Percentiles rank a stretch among this genome's conserved stretches.
Conservation (phyloP, 2,329 filamentous ascomycete species). For the Talaromyces sp. region DNA sequence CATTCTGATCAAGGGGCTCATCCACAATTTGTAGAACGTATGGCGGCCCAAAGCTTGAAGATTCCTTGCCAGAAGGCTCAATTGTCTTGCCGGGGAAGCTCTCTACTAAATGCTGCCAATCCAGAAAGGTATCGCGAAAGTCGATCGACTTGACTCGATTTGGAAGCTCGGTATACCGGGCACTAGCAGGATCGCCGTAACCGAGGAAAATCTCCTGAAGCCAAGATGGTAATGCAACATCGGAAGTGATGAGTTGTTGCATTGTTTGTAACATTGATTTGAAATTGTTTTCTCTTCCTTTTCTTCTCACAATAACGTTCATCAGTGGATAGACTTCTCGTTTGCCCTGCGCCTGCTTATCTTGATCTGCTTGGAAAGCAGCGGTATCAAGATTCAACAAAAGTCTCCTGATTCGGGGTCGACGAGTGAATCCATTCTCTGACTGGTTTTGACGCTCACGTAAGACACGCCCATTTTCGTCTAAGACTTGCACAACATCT, state of each 20-base stretch:
- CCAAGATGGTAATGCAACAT: conserved; percentile 85
- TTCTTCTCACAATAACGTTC: conserved; percentile 81
- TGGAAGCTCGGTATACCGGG: conserved; percentile 77
- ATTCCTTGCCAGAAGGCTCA: conserved; percentile 70
- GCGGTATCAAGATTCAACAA: conserved; percentile 77
- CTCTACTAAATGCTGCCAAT: conserved; percentile 91
- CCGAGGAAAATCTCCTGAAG: conserved; percentile 96
- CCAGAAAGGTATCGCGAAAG: conserved; percentile 89
- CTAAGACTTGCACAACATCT: conserved; percentile 79
- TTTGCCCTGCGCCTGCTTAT: conserved; percentile 63
- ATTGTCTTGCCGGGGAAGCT: conserved; percentile 85
- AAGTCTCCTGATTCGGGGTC: conserved; percentile 65
- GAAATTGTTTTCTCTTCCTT: conserved; percentile 94
- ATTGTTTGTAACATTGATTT: conserved; percentile 91
- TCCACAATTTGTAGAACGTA: conserved; percentile 74
- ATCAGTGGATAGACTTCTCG: conserved; percentile 77
- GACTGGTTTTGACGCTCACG: conserved; percentile 57
- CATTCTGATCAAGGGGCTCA: conserved; percentile 51
- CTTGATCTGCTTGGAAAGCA: conserved; percentile 75
- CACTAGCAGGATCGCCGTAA: conserved; percentile 87
- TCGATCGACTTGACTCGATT: conserved; percentile 78
- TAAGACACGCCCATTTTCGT: conserved; percentile 76
- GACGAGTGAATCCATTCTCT: conserved; percentile 60
- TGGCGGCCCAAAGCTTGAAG: conserved; percentile 77
- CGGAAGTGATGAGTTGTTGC: conserved; percentile 76